These are phyloP conservation scores for Venturia oleaginea DNA, from an alignment of 2,329 filamentous ascomycete species.

Conservation along the genomic window DNA sequence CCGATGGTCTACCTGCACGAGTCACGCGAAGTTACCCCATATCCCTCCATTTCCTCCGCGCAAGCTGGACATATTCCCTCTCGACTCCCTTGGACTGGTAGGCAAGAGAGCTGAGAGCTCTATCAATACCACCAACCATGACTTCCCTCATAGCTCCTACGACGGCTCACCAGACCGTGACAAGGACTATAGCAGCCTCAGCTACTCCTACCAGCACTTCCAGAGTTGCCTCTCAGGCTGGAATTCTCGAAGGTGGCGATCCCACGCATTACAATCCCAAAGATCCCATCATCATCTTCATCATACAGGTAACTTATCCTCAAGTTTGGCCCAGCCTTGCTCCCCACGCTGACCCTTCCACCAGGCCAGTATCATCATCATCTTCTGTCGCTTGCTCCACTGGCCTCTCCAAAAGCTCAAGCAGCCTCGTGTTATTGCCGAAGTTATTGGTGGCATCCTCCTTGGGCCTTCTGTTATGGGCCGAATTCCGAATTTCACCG, in stretches of 20 bases:
- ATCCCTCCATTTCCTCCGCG: neutral
- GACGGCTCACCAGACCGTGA: conserved; percentile 3
- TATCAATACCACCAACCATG: neutral
- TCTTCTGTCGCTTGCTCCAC: conserved; percentile 65
- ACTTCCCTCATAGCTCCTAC: conserved; percentile 7
- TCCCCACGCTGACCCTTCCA: neutral
- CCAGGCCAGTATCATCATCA: conserved; percentile 62
- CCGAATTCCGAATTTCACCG: conserved; percentile 68
- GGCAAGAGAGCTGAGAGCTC: neutral
- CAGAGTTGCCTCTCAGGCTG: conserved; percentile 48
- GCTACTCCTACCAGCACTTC: neutral
- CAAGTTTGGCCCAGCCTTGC: neutral
- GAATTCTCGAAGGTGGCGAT: conserved; percentile 62
- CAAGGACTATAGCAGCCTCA: neutral
- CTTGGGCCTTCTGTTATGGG: conserved; percentile 84
- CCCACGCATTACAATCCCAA: conserved; percentile 59
- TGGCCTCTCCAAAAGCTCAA: conserved; percentile 68
- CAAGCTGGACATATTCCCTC: too few species aligned
- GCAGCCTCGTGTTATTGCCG: conserved; percentile 74
- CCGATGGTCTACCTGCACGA: neutral
- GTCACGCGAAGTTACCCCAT: neutral
- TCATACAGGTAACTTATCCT: conserved; percentile 52
- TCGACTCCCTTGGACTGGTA: too few species aligned
- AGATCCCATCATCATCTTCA: conserved; percentile 67
- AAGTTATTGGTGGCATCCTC: conserved; percentile 76